phyloP scores from a whole-genome alignment of 1,139 yeast species.

The Geotrichum cucujoidarum region DNA sequence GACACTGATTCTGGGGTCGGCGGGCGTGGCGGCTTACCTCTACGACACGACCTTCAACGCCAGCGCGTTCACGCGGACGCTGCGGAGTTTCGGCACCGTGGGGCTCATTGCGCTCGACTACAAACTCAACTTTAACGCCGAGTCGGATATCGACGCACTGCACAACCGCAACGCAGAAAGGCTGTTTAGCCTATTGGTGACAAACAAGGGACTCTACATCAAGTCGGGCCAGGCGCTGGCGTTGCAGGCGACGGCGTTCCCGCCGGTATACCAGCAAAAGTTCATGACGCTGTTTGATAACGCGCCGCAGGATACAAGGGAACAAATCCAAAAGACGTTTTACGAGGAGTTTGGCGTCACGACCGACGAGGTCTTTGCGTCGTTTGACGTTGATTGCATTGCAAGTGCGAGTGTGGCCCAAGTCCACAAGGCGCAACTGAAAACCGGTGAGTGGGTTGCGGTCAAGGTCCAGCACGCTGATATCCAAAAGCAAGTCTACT shows the following conservation, averaged over 20 bases:
- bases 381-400: conserved; percentile 50
- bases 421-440: conserved; percentile 55
- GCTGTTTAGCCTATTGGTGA: conserved; percentile 47
- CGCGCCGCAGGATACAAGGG: conserved; percentile 69
- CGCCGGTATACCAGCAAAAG: conserved; percentile 53
- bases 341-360: conserved; percentile 44
- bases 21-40: conserved; percentile 2
- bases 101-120: conserved; percentile 57
- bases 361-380: conserved; percentile 46
- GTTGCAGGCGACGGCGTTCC: conserved; percentile 63
- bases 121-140: conserved; percentile 44
- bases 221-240: conserved; percentile 75
- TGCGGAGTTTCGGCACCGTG: conserved; percentile 48
- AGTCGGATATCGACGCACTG: conserved; percentile 45
- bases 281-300: conserved; percentile 59
- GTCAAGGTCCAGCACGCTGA: conserved; percentile 65
- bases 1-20: neutral
- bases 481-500: conserved; percentile 51
- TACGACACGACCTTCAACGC: conserved; percentile 36
- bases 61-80: conserved; percentile 49
- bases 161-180: conserved; percentile 59
- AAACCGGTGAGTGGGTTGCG: conserved; percentile 55
- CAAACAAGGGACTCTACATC: conserved; percentile 68
- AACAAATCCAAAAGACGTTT: conserved; percentile 45
- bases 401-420: conserved; percentile 77